Base-by-base conservation (phyloP, 2,329 filamentous ascomycete species). In the Xylaria sp. region DNA sequence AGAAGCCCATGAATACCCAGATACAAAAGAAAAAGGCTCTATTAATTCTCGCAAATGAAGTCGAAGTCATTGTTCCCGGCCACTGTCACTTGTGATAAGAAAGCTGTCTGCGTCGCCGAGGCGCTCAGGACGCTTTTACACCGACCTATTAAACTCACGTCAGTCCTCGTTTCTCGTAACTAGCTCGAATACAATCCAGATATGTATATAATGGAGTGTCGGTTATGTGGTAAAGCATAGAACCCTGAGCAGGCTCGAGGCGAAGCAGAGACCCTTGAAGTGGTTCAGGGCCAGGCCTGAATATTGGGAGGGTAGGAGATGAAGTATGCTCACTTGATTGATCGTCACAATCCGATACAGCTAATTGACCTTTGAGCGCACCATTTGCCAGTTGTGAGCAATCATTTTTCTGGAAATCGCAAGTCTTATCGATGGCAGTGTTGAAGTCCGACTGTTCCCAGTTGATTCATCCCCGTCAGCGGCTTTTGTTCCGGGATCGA, bases 331-430 rank as follows among this genome's bases (percentile, higher is more conserved):
- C 56, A 86, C 84, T 76, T 46, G 78, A 79, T 72, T 87, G 85
- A 18, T 77, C 71, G 63, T 86, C 83, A 66, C 84, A 87, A 34
- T 85, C 81, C 39, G 75, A 68, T 0, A 86, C 84, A 7, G 73
- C 69, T 63, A 85, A 81, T 57, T 32, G 23, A 20, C 23, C 58
- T 62, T 63, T 73, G 57, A 3, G 44, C 10, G n/a, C 25, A 6
- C 63, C 65, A 44, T 86, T 86, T 41, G 83, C 83, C 23, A 77
- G 60, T 28, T 82, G 70, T n/a, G 82, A 80, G 68, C 85, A 87
- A 20, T 74, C 76, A 71, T 87, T 86, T 75, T 84, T 82, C 75
- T 87, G 85, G 72, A 83, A 82, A 72, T 85, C 83, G 76, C 85
- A 87, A 1, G 83, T 80, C 25, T 83, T 78, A 63, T 80, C 78